Evolutionary conservation across 1,284 basidiomycete genomes (phyloP), one percentile per base, ranked within the genome.

Genomic region (Naganishia albida): DNA sequence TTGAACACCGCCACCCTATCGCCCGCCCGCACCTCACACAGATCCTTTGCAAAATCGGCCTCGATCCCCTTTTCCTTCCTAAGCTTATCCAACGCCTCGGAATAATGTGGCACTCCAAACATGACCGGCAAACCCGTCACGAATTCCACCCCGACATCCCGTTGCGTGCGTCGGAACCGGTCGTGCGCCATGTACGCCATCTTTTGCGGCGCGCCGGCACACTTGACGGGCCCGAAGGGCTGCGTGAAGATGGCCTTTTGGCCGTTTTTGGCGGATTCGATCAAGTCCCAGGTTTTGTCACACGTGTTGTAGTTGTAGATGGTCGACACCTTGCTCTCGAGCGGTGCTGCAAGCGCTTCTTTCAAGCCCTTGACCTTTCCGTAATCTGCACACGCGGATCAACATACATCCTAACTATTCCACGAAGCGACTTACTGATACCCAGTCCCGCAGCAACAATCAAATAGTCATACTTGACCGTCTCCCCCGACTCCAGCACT

Each of bases 181-280:
- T 91, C 89, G 87, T 88, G 89, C 54, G 91, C 89, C 90, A 93
- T 93, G 89, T 92, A 95, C 86, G 92, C 90, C 70, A 94, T 89
- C 80, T 94, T 94, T 75, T 93, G 90, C 20, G 91, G 91, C 16
- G 90, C 91, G 78, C 95, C 95, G 62, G 93, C 90, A 76, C 94
- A 98, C 80, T 98, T 98, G 78, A 98, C 86, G 26, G 92, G 82
- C 25, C 94, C 93, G n/a, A 88, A 86, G 34, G 94, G 95, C 77
- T 98, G 95, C 0, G 95, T 98, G 81, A 99, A 98, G 73, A 99
- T 85, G 1, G 94, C 93, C 62, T 88, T 86, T 20, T 54, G 38
- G 20, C 92, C 93, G 4, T 83, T 81, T 57, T 88, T 85, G 69
- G 94, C 83, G 10, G 83, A 82, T 66, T 90, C 85, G 54, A 95